Conservation (phyloP, 805 yeast species). For the Danielia reshetovae region DNA sequence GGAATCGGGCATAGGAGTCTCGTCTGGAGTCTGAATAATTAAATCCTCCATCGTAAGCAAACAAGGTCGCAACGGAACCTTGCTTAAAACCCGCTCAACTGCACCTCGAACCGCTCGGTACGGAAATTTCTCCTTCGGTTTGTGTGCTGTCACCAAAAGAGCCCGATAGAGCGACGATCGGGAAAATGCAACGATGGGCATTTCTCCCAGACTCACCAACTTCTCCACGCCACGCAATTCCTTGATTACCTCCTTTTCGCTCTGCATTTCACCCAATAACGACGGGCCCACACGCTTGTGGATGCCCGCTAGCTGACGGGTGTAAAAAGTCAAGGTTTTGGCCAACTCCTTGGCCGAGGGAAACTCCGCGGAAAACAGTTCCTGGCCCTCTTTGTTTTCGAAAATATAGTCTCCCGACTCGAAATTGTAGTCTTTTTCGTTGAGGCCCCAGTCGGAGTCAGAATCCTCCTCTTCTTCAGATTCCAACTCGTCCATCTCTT, state of each 20-base stretch:
- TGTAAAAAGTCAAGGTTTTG: slow-evolving; percentile 13
- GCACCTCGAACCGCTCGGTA: slow-evolving; percentile 15
- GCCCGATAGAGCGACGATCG: slow-evolving; percentile 30
- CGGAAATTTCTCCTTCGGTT: slow-evolving; percentile 20
- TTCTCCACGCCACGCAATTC: slow-evolving; percentile 16
- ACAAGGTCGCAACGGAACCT: slow-evolving; percentile 10
- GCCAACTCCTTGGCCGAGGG: slow-evolving; percentile 23
- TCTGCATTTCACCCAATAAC: slow-evolving; percentile 9
- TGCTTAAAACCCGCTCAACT: slow-evolving; percentile 19
- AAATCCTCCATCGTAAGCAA: slow-evolving; percentile 12
- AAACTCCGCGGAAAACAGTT: slow-evolving; percentile 19
- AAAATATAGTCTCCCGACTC: slow-evolving; percentile 36
- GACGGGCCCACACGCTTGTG: slow-evolving; percentile 14
- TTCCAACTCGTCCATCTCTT: slow-evolving; percentile 1
- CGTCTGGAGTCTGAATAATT: slow-evolving; percentile 4
- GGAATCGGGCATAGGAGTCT: slow-evolving; percentile 5
- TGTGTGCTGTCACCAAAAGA: slow-evolving; percentile 28
- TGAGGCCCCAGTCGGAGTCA: slow-evolving; percentile 42
- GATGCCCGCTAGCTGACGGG: slow-evolving; percentile 15
- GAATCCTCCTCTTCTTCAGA: slow-evolving; percentile 4
- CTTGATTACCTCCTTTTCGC: slow-evolving; percentile 11
- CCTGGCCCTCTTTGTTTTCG: slow-evolving; percentile 29
- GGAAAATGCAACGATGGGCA: slow-evolving; percentile 29
- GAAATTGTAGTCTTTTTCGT: slow-evolving; percentile 23
- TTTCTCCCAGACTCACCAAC: slow-evolving; percentile 10